Percentiles rank a stretch among this genome's conserved stretches.
Conservation (phyloP, 441 rosid genomes). For the Mallotus japonicus region DNA sequence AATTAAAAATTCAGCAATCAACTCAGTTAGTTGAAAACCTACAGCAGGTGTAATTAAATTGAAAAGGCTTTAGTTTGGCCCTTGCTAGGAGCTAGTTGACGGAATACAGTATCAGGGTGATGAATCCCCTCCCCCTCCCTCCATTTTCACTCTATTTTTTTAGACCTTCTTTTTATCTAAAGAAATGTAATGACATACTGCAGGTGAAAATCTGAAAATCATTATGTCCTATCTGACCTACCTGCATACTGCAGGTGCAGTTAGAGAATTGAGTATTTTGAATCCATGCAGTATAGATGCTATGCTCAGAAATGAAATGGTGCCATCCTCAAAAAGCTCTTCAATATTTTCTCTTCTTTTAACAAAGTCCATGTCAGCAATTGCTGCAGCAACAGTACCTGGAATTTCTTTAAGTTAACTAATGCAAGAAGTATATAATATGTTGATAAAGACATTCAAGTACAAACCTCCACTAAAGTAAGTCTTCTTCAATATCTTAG, state of each 20-base stretch:
- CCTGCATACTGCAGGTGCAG: slow-evolving; percentile 62
- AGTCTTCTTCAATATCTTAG: slow-evolving; percentile 74
- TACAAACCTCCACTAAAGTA: slow-evolving; percentile 94
- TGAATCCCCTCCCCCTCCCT: neutral
- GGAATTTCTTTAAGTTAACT: slow-evolving; percentile 28
- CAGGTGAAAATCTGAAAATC: neutral
- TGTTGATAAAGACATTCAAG: slow-evolving; percentile 19
- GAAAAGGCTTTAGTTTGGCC: neutral
- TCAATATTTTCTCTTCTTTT: slow-evolving; percentile 83
- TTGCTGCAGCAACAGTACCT: slow-evolving; percentile 92
- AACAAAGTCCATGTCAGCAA: slow-evolving; percentile 94
- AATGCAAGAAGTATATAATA: slow-evolving; percentile 2
- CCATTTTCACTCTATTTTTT: neutral
- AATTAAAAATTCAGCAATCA: neutral
- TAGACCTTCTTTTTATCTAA: neutral
- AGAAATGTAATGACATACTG: neutral
- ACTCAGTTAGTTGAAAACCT: neutral
- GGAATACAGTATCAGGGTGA: neutral
- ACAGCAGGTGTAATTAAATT: neutral
- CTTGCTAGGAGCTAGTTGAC: neutral
- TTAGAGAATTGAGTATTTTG: slow-evolving; percentile 66
- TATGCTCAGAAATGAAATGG: slow-evolving; percentile 81
- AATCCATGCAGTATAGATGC: slow-evolving; percentile 82
- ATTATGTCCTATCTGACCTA: slow-evolving; percentile 29
- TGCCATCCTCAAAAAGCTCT: slow-evolving; percentile 92